Conservation (phyloP, 257 asterid genomes). For the Penstemon davidsonii region DNA sequence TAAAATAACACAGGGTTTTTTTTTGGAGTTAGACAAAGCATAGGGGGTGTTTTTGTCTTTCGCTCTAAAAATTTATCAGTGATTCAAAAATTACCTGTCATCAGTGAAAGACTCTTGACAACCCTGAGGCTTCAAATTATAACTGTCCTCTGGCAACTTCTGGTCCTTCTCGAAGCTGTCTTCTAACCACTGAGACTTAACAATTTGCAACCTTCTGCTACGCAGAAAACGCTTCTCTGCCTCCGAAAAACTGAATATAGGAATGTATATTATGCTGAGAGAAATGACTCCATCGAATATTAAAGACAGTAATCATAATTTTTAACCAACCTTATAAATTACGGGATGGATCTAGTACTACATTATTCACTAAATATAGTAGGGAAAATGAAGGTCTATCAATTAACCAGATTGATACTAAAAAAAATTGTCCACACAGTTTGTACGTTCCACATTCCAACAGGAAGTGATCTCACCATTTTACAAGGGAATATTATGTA, state of each 20-base stretch:
- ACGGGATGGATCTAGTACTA: not conserved
- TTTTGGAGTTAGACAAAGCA: too few relatives aligned
- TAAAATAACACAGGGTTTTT: too few relatives aligned
- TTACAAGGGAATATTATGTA: too few relatives aligned
- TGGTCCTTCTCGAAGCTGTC: constrained; percentile 58
- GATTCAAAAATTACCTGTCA: constrained; percentile 47
- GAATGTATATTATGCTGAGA: constrained; percentile 16
- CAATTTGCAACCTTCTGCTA: constrained; percentile 57
- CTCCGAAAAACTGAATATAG: constrained; percentile 59
- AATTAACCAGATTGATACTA: not conserved
- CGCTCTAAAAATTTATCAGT: not conserved
- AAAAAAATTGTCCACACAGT: not conserved
- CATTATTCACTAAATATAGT: not conserved
- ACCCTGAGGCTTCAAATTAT: constrained; percentile 57
- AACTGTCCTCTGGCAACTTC: constrained; percentile 62
- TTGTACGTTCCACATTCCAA: too few relatives aligned
- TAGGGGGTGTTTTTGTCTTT: too few relatives aligned
- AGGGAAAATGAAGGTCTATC: constrained; percentile 8
- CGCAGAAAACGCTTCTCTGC: constrained; percentile 48
- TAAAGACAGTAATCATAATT: constrained; percentile 5
- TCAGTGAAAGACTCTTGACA: constrained; percentile 39
- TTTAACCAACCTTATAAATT: constrained; percentile 1
- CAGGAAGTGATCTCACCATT: too few relatives aligned
- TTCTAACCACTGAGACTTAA: constrained; percentile 78
- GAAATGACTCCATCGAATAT: constrained; percentile 10